Percentiles rank a stretch among this genome's conserved stretches.
Conservation (phyloP, 2,329 filamentous ascomycete species). For the Botrytis squamosa region DNA sequence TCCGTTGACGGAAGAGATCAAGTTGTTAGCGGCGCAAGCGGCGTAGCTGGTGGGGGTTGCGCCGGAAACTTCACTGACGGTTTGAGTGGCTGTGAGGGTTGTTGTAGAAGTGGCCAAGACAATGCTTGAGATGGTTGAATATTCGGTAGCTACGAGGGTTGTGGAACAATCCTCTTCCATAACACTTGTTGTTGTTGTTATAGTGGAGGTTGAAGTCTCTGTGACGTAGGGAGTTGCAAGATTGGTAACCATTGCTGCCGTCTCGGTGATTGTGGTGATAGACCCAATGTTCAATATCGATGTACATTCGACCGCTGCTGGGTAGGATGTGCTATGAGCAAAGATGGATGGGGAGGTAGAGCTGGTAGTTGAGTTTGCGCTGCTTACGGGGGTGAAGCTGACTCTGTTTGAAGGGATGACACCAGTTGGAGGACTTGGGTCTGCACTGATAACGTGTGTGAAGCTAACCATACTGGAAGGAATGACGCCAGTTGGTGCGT, state of each 20-base stretch:
- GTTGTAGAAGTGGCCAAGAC: not conserved
- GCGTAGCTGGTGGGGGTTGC: not conserved
- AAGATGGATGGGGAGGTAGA: not conserved
- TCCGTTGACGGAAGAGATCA: not conserved
- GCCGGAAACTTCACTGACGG: not conserved
- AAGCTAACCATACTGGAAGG: not conserved
- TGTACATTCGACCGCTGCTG: not conserved
- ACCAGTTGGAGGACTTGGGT: not conserved
- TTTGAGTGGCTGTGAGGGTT: not conserved
- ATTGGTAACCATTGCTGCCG: not conserved
- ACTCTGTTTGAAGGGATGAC: not conserved
- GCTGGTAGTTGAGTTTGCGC: conserved; percentile 1
- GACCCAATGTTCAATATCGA: not conserved
- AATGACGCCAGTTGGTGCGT: not conserved
- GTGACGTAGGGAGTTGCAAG: not conserved
- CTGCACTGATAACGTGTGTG: not conserved
- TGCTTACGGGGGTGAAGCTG: not conserved
- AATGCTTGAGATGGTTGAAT: not conserved
- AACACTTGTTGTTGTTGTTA: not conserved
- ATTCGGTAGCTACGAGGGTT: not conserved
- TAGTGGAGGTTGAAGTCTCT: not conserved
- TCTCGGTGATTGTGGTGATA: not conserved
- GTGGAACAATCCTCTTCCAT: not conserved
- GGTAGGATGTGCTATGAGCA: not conserved
- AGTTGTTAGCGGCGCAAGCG: not conserved